phyloP scores from a whole-genome alignment of 202 grass and related monocot species.

The Setaria viridis region DNA sequence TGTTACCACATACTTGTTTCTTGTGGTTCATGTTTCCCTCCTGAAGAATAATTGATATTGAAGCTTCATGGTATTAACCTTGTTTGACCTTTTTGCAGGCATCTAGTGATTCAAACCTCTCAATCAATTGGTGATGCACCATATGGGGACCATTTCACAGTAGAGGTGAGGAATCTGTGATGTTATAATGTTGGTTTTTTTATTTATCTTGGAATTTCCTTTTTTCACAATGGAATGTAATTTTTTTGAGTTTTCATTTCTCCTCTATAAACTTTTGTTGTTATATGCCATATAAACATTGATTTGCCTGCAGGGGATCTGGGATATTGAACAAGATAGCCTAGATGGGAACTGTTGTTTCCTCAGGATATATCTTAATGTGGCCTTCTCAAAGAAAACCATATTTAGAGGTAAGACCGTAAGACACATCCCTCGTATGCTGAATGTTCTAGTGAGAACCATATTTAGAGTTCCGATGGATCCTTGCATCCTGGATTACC shows the following conservation, averaged over 20 bases:
- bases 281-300: constrained; percentile 14
- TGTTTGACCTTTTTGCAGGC: constrained; percentile 52
- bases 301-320: constrained; percentile 68
- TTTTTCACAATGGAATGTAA: background rate
- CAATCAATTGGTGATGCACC: constrained; percentile 83
- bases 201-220: constrained; percentile 26
- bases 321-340: constrained; percentile 79
- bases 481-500: constrained; percentile 31
- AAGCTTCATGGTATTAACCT: constrained; percentile 28
- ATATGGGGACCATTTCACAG: constrained; percentile 89
- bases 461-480: constrained; percentile 69
- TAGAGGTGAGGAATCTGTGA: constrained; percentile 66
- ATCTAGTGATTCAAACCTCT: constrained; percentile 80
- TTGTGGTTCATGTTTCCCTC: constrained; percentile 26
- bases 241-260: background rate
- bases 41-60: constrained; percentile 18
- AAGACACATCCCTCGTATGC: constrained; percentile 25
- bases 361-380: constrained; percentile 78
- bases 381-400: constrained; percentile 85
- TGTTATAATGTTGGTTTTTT: constrained; percentile 30
- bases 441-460: constrained; percentile 46
- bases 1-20: constrained; percentile 2
- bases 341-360: constrained; percentile 64
- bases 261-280: background rate
- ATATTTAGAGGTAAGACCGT: constrained; percentile 78